These are phyloP conservation scores for Triticum turgidum DNA, from an alignment of 176 grass and related monocot species.

Conservation along the genomic window DNA sequence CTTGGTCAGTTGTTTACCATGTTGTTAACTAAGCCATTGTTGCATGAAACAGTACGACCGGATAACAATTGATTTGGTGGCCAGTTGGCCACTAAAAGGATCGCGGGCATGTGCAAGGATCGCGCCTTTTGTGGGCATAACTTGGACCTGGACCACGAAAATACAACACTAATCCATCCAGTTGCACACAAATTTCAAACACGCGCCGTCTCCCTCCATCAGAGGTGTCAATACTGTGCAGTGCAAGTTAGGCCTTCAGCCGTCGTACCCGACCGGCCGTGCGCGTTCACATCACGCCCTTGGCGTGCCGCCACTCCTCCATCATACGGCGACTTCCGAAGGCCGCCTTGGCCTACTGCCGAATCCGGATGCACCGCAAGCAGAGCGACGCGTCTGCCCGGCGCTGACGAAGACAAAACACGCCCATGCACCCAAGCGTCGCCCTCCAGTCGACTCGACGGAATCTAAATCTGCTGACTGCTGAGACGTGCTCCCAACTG, in stretches of 20 bases:
- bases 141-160: background rate
- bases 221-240: no score
- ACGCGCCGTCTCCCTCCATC: no score
- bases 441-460: background rate
- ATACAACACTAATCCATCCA: background rate
- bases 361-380: no score
- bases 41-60: background rate
- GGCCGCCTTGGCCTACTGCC: background rate
- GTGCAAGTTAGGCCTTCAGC: no score
- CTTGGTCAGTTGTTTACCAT: background rate
- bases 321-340: background rate
- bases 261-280: no score
- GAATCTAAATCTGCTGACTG: background rate
- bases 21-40: background rate
- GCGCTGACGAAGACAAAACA: background rate
- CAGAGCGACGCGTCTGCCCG: background rate
- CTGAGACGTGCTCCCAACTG: background rate
- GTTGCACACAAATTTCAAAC: no score
- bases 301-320: background rate
- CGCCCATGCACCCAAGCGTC: background rate
- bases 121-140: background rate
- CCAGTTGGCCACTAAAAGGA: background rate
- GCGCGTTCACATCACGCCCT: background rate
- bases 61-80: background rate
- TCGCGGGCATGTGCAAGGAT: background rate